A percentile compares a stretch with the other conserved stretches of the same genome.
These are phyloP conservation scores for Magnaporthiopsis poae DNA, from an alignment of 2,329 filamentous ascomycete species.

Conservation along the genomic window DNA sequence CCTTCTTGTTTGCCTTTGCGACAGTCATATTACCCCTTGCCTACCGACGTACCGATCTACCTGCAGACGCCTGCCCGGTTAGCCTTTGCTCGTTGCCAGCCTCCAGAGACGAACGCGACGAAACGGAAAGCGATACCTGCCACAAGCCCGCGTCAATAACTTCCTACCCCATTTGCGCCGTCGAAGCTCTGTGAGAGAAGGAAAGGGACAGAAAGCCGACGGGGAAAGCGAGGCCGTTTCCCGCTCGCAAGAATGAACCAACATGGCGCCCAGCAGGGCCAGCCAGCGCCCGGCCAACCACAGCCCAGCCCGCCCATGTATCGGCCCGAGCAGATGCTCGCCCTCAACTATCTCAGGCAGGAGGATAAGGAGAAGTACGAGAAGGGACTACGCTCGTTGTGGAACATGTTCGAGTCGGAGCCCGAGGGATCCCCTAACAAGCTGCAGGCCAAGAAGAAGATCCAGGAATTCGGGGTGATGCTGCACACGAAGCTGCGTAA, in stretches of 20 bases:
- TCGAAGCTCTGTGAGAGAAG: background rate
- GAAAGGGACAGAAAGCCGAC: background rate
- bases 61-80: background rate
- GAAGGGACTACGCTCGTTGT: slow-evolving; percentile 42
- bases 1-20: background rate
- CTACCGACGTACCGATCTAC: background rate
- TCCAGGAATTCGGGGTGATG: slow-evolving; percentile 51
- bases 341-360: slow-evolving; percentile 38
- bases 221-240: background rate
- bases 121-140: background rate
- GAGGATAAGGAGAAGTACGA: slow-evolving; percentile 52
- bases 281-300: slow-evolving; percentile 13
- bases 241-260: slow-evolving; percentile 6
- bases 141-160: background rate
- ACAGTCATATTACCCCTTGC: background rate
- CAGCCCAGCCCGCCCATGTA: slow-evolving; percentile 29
- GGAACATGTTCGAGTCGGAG: slow-evolving; percentile 40
- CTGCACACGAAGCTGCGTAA: slow-evolving; percentile 24
- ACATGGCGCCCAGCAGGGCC: slow-evolving; percentile 13
- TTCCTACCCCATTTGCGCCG: background rate
- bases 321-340: slow-evolving; percentile 42
- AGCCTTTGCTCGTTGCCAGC: background rate
- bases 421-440: slow-evolving; percentile 39
- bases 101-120: background rate
- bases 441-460: slow-evolving; percentile 43